phyloP scores from a whole-genome alignment of 148 eudicot species.

The Drosera capensis region DNA sequence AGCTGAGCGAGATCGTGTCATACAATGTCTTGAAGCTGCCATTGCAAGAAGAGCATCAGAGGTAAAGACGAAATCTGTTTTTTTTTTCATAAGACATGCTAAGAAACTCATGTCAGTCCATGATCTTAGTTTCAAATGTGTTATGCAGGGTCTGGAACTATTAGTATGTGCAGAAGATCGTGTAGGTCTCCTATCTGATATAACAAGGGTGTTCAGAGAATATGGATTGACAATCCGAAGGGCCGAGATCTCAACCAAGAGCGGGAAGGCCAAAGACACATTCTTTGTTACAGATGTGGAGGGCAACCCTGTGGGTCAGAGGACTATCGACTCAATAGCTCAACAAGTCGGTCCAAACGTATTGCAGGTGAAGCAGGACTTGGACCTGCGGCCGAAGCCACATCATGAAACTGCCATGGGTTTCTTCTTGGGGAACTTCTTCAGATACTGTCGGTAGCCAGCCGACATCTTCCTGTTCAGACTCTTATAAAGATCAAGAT shows the following conservation, averaged over 20 bases:
- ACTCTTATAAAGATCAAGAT: too few species aligned
- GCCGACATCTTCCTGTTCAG: too few species aligned
- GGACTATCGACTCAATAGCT: constrained; percentile 39
- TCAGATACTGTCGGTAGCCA: too few species aligned
- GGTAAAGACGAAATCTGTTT: constrained; percentile 18
- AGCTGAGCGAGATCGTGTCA: constrained; percentile 68
- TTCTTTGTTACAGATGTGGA: constrained; percentile 65
- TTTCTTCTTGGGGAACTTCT: neutral
- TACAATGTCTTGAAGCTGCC: constrained; percentile 92
- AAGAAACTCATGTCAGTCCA: neutral
- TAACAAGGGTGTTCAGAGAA: constrained; percentile 76
- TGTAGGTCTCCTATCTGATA: constrained; percentile 66
- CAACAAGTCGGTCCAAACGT: constrained; percentile 45
- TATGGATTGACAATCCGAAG: constrained; percentile 53
- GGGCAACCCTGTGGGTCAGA: constrained; percentile 53
- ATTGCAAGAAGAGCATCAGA: constrained; percentile 68
- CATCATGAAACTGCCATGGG: constrained; percentile 34
- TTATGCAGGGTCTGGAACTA: constrained; percentile 53
- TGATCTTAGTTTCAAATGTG: neutral
- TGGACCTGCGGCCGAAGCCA: constrained; percentile 20
- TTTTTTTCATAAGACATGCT: neutral
- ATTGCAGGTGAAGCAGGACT: constrained; percentile 42
- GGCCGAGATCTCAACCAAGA: constrained; percentile 63
- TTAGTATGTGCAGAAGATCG: constrained; percentile 70
- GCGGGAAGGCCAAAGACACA: constrained; percentile 53